Base-by-base conservation (phyloP, 1,284 basidiomycete genomes). In the Microstroma glucosiphilum region DNA sequence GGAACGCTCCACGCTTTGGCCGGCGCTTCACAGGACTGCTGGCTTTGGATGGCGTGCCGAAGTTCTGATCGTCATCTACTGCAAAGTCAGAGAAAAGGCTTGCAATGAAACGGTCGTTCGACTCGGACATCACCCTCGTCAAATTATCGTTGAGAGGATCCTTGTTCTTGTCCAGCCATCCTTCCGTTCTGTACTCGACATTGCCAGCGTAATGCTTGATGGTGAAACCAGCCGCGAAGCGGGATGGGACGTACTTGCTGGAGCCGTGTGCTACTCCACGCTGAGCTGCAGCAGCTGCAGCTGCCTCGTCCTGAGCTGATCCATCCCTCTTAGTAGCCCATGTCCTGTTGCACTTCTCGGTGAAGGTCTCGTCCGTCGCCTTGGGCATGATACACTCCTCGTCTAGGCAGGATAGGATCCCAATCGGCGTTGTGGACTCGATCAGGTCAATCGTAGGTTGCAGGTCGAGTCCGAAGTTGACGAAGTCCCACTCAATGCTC, bases 321-420 rank as follows among this genome's bases (percentile, higher is more conserved):
- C 73, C 74, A 25, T 76, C 72, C 60, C 67, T 69, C 63, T 72
- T 72, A 54, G 70, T 69, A 21, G 65, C 68, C 77, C 77, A 79
- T 21, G 63, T 72, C 25, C 69, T 62, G 54, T 67, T 69, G 1
- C 97, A 84, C 81, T 97, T 98, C 80, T 92, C 88, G 40, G 92
- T 94, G 80, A 98, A 97, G 0, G 93, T 97, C 58, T 87, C 81
- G 79, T 99, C 96, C 7, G 89, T 92, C 2, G 94, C 96, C 80
- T 91, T 92, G 53, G 96, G 96, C 94, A 98, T 98, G 81, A 98
- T 98, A 78, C 93, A 98, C 75, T 97, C 96, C 79, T 98, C 96
- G 79, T 99, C 96, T 56, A 99, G 83, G 70, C 90, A 88, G 66
- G 91, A 92, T 46, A 99, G 84, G 61, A 98, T 89, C 65, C 96